phyloP scores from a whole-genome alignment of 176 grass and related monocot genomes.

The Phyllostachys edulis region DNA sequence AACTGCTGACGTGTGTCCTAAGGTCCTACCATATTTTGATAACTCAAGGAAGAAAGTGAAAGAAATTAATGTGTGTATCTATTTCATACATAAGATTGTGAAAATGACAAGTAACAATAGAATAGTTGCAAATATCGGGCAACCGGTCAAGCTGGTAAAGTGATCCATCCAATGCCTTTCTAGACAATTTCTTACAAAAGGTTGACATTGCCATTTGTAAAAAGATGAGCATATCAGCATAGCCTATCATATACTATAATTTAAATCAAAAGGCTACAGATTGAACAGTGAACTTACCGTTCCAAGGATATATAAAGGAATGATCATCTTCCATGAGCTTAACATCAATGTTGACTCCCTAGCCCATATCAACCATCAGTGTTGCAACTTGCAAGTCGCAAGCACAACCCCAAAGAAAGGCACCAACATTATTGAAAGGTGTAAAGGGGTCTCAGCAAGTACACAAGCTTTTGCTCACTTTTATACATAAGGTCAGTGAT shows the following conservation, averaged over 20 bases:
- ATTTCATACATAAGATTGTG: slow-evolving; percentile 1
- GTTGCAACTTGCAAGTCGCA: background rate
- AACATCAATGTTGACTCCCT: slow-evolving; percentile 14
- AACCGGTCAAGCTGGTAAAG: slow-evolving; percentile 8
- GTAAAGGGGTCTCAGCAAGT: background rate
- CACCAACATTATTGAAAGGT: background rate
- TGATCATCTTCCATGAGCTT: background rate
- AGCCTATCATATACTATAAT: background rate
- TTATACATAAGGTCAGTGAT: background rate
- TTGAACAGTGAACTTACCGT: background rate
- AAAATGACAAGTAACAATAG: slow-evolving; percentile 8
- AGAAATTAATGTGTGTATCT: background rate
- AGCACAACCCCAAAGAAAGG: background rate
- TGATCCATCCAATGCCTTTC: background rate
- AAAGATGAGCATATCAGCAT: background rate
- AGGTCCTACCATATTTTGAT: background rate
- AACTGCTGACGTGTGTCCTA: background rate
- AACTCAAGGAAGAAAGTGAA: background rate
- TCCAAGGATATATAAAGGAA: slow-evolving; percentile 1
- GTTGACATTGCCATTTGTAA: background rate
- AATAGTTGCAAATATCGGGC: background rate
- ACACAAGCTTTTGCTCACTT: background rate
- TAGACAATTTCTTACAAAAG: background rate
- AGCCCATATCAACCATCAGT: slow-evolving; percentile 5
- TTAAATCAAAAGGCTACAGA: background rate